These are phyloP conservation scores for Boletus sensibilis DNA, from an alignment of 768 basidiomycete species.

Conservation along the genomic window DNA sequence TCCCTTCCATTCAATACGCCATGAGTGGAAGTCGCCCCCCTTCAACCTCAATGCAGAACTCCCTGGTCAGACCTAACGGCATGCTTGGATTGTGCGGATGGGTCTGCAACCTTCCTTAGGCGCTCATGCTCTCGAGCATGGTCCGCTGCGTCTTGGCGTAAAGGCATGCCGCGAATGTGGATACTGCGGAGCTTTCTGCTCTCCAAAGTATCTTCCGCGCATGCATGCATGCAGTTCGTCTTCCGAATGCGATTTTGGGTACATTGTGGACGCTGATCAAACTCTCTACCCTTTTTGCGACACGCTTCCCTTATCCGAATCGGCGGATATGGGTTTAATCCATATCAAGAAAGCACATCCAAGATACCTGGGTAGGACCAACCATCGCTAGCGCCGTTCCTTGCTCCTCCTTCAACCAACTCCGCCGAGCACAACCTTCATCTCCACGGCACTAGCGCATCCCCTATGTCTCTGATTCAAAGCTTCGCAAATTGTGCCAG, in stretches of 20 bases:
- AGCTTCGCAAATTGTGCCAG: too few relatives aligned
- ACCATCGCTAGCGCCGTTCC: not conserved
- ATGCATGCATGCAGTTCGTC: not conserved
- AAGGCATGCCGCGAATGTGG: not conserved
- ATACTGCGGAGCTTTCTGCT: not conserved
- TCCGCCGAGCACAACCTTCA: not conserved
- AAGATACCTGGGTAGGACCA: not conserved
- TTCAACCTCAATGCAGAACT: not conserved
- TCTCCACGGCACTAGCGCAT: not conserved
- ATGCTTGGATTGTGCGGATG: constrained; percentile 12
- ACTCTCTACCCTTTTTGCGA: not conserved
- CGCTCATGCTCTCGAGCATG: not conserved
- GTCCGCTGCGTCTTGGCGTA: not conserved
- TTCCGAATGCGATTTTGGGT: not conserved
- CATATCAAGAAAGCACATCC: not conserved
- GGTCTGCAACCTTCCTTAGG: not conserved
- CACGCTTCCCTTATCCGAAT: not conserved
- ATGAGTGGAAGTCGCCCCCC: not conserved
- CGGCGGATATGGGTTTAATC: not conserved
- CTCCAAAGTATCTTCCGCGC: not conserved
- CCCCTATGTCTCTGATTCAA: not conserved
- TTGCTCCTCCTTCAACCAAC: not conserved
- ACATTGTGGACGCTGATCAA: not conserved
- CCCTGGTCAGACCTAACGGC: not conserved
- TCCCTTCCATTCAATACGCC: not conserved